These are phyloP conservation scores for Phaeosphaeriaceae sp. DNA, from an alignment of 2,329 filamentous ascomycete genomes.

Conservation along the genomic window DNA sequence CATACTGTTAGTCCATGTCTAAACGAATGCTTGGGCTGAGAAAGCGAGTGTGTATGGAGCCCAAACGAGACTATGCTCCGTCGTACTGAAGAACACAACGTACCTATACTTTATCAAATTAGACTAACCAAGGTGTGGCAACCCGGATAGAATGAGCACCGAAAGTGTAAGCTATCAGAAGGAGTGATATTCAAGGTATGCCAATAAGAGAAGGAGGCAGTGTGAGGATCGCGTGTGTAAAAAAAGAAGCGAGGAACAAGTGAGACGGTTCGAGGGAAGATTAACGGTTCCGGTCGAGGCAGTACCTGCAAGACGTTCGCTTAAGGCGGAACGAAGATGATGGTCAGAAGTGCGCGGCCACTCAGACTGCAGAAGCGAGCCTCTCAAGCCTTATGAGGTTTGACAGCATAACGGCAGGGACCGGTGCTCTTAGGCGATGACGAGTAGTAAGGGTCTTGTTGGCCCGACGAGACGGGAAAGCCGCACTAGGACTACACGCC, in stretches of 20 bases:
- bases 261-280: slow-evolving; percentile 41
- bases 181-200: slow-evolving; percentile 31
- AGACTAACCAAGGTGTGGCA: slow-evolving; percentile 35
- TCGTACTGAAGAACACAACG: slow-evolving; percentile 29
- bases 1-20: slow-evolving; percentile 50
- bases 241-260: slow-evolving; percentile 43
- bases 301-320: slow-evolving; percentile 42
- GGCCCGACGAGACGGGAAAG: slow-evolving; percentile 34
- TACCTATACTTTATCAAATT: slow-evolving; percentile 46
- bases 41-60: slow-evolving; percentile 27
- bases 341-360: slow-evolving; percentile 45
- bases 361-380: slow-evolving; percentile 36
- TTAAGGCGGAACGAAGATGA: slow-evolving; percentile 48
- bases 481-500: slow-evolving; percentile 39
- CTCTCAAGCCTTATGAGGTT: slow-evolving; percentile 40
- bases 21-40: slow-evolving; percentile 22
- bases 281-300: slow-evolving; percentile 39
- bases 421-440: slow-evolving; percentile 26
- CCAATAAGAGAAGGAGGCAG: slow-evolving; percentile 41
- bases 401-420: slow-evolving; percentile 40
- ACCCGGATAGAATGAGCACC: slow-evolving; percentile 38
- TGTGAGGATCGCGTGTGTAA: slow-evolving; percentile 38
- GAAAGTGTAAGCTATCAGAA: slow-evolving; percentile 32
- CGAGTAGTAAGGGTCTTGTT: slow-evolving; percentile 31
- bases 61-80: slow-evolving; percentile 12